These are phyloP conservation scores for Kuraishia molischiana DNA, from an alignment of 805 yeast genomes.

Conservation along the genomic window DNA sequence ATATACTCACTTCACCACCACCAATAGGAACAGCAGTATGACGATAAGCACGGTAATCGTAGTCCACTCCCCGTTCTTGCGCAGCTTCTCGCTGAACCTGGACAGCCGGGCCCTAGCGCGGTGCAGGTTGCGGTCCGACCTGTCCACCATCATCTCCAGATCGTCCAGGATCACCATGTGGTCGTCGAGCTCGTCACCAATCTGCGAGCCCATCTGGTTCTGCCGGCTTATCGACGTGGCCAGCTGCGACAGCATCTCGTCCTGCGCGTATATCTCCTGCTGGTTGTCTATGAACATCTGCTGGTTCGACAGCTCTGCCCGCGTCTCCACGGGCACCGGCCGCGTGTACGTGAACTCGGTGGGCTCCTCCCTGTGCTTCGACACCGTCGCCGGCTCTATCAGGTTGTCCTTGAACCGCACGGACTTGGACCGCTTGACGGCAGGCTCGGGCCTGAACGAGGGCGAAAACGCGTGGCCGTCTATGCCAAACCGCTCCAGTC, in stretches of 20 bases:
- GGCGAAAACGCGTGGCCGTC: background rate
- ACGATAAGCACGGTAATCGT: constrained; percentile 32
- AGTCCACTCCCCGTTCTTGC: constrained; percentile 39
- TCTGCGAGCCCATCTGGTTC: constrained; percentile 32
- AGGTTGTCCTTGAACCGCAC: constrained; percentile 14
- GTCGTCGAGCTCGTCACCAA: constrained; percentile 35
- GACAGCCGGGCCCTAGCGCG: constrained; percentile 30
- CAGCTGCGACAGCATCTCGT: constrained; percentile 27
- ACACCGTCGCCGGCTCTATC: constrained; percentile 7
- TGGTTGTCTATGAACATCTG: constrained; percentile 28
- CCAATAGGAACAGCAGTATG: constrained; percentile 32
- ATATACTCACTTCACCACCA: constrained; percentile 26
- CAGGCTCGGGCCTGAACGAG: background rate
- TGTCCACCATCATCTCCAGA: constrained; percentile 35
- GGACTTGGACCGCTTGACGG: constrained; percentile 6
- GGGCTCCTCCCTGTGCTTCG: background rate
- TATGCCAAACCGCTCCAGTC: background rate
- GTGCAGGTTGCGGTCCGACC: constrained; percentile 27
- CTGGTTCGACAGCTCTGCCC: constrained; percentile 13
- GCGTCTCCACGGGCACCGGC: background rate
- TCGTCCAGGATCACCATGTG: constrained; percentile 41
- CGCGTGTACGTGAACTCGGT: no score
- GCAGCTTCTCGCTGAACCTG: constrained; percentile 28
- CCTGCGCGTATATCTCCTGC: constrained; percentile 37
- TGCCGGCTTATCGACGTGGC: constrained; percentile 34